Evolutionary conservation across 305 asterid genomes (phyloP), one percentile per base, ranked within the genome.

Genomic region (Stenogyne calaminthoides): DNA sequence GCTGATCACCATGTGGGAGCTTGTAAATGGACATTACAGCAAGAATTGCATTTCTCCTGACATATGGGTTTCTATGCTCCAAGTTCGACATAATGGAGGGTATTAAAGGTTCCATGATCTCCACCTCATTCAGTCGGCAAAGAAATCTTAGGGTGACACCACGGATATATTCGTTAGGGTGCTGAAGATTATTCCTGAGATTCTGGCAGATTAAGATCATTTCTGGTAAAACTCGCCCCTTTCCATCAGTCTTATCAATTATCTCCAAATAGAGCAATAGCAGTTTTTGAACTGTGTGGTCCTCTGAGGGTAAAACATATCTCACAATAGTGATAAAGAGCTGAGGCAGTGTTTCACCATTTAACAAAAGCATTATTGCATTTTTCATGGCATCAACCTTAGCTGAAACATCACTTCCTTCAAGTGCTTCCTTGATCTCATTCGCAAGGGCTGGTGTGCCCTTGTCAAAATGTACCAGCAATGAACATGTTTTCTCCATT

Each of bases 351-450:
- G 98, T 87, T 82, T 92, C 99, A 12, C 98, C 98, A 68, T 95
- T 95, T 47, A 92, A 84, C 85, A 92, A 83, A 83, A 95, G 96
- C 99, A 89, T 92, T 59, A 95, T 78, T 10, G 98, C 99, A 69
- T 92, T 92, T 78, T 91, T 93, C 98, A 91, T 93, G 64, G 91
- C 98, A 3, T 93, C 98, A 69, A 91, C 76, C 88, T 93, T 95
- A 34, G 96, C 95, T 11, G 92, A 39, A 84, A 79, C 89, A 54
- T 90, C 98, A 46, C 83, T 81, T 72, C 96, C 97, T 84, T 95
- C 97, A 76, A 92, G 98, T 68, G 98, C 96, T 64, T 90, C 98
- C 89, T 90, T 95, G 81, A 95, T 95, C 93, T 95, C 98, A 76
- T 88, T 95, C 34, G 96, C 89, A 42, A 95, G 87, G 63, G 99